Percentiles rank a stretch among this genome's conserved stretches.
These are phyloP conservation scores for Cordyceps fumosorosea DNA, from an alignment of 2,329 filamentous ascomycete species.

Conservation along the genomic window DNA sequence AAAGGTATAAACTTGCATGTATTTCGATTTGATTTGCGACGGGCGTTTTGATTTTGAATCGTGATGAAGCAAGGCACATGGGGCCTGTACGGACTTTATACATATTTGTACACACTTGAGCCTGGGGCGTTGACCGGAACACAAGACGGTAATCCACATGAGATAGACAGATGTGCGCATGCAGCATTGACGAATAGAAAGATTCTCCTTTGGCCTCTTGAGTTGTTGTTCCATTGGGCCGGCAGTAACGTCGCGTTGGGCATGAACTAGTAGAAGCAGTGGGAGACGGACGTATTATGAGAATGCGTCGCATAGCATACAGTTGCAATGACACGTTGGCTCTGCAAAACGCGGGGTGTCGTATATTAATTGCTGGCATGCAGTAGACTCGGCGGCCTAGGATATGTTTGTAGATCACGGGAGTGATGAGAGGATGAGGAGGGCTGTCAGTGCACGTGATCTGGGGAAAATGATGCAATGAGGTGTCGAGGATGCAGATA, in stretches of 20 bases:
- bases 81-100: background rate
- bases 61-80: background rate
- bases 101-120: background rate
- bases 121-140: background rate
- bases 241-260: too few species aligned
- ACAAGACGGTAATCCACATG: slow-evolving; percentile 3
- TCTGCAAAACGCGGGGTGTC: background rate
- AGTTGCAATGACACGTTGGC: background rate
- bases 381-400: background rate
- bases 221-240: background rate
- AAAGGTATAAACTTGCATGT: background rate
- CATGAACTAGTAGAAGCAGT: too few species aligned
- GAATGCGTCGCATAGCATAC: background rate
- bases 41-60: background rate
- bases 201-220: background rate
- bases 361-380: background rate
- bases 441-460: background rate
- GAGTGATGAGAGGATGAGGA: too few species aligned
- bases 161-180: background rate
- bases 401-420: background rate
- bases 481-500: background rate
- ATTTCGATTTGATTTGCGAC: background rate
- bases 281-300: background rate
- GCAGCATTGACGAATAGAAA: background rate
- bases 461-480: background rate